Conservation (phyloP, 2,329 filamentous ascomycete genomes). For the Penicillium capsulatum region DNA sequence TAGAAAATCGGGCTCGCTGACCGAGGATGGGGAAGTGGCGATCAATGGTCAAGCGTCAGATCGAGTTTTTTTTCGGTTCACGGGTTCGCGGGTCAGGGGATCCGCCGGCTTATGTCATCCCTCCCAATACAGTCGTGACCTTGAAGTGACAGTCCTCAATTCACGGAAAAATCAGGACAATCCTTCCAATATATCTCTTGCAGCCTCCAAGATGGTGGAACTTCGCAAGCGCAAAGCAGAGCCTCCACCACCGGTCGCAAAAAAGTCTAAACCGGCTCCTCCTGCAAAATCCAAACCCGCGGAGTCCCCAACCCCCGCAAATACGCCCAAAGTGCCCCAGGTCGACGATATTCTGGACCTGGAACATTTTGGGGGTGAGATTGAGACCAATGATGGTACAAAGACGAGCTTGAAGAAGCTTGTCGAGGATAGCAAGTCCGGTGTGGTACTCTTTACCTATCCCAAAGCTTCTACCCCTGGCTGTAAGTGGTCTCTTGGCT, state of each 20-base stretch:
- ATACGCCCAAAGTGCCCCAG: constrained; percentile 20
- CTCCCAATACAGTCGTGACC: background rate
- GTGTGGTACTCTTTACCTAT: constrained; percentile 91
- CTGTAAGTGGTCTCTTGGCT: constrained; percentile 60
- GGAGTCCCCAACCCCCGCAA: constrained; percentile 11
- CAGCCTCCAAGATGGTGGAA: too few relatives aligned
- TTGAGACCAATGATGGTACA: constrained; percentile 79
- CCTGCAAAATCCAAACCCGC: constrained; percentile 25
- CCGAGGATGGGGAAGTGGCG: constrained; percentile 14
- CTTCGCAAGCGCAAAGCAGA: constrained; percentile 61
- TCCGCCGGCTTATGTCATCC: constrained; percentile 19
- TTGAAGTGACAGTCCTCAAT: background rate
- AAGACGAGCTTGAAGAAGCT: constrained; percentile 77
- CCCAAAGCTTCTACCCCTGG: constrained; percentile 91
- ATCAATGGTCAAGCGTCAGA: constrained; percentile 17
- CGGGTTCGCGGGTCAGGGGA: constrained; percentile 17
- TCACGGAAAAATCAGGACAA: too few relatives aligned
- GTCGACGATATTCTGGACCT: constrained; percentile 53
- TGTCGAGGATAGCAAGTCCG: constrained; percentile 74
- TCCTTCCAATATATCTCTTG: too few relatives aligned
- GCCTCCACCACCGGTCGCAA: constrained; percentile 39
- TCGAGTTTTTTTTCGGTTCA: constrained; percentile 12
- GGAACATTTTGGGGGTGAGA: constrained; percentile 59
- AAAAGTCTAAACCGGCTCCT: constrained; percentile 28
- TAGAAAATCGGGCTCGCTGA: background rate